Evolutionary conservation across 345 rosid species (phyloP).

Genomic region (Bretschneidera sinensis): DNA sequence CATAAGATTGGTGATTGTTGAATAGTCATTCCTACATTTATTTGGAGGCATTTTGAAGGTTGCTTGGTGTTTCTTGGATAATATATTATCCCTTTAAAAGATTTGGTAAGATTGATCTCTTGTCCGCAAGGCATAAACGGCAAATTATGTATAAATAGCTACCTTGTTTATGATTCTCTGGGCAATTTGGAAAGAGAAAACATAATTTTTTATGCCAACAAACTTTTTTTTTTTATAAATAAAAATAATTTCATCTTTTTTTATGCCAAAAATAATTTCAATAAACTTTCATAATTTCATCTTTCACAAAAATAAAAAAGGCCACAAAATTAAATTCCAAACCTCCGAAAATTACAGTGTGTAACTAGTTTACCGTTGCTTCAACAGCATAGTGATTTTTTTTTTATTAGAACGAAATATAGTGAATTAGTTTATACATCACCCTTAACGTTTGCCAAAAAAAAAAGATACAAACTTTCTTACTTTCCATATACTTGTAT

Average conservation of each 20-base stretch:
- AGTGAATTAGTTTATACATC: not conserved
- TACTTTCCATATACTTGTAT: slow-evolving; percentile 98
- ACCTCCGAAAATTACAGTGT: not conserved
- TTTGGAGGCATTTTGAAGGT: too few relatives aligned
- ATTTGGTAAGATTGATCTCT: not conserved
- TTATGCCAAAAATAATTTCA: too few relatives aligned
- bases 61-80: not conserved
- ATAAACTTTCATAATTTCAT: not conserved
- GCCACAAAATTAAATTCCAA: not conserved
- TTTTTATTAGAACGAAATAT: too few relatives aligned
- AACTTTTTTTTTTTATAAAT: too few relatives aligned
- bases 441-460: not conserved
- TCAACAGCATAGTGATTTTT: too few relatives aligned
- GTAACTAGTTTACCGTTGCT: not conserved
- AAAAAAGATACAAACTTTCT: slow-evolving; percentile 8
- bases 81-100: not conserved
- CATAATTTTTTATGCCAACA: not conserved
- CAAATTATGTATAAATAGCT: not conserved
- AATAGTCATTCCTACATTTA: too few relatives aligned
- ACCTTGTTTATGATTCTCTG: not conserved
- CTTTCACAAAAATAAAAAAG: not conserved
- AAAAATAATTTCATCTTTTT: not conserved
- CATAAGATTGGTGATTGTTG: too few relatives aligned
- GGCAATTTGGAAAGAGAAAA: not conserved
- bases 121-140: not conserved